phyloP scores from a whole-genome alignment of 1,284 basidiomycete genomes.

The Moesziomyces globuligerus region DNA sequence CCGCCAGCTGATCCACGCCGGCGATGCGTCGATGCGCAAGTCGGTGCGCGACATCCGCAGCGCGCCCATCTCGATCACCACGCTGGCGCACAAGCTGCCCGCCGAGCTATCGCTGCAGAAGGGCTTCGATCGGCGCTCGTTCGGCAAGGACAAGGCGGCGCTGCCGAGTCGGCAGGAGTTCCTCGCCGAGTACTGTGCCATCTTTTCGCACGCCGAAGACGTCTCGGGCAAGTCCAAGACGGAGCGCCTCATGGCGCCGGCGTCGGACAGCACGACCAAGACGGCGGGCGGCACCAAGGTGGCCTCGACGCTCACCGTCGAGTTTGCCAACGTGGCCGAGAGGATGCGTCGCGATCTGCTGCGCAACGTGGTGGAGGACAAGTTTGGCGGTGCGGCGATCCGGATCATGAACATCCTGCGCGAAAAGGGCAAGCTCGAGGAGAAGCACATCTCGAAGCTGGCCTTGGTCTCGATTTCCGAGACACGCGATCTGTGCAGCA shows the following conservation, averaged over 20 bases:
- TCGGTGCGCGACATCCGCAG: constrained; percentile 41
- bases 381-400: constrained; percentile 85
- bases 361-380: constrained; percentile 82
- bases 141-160: constrained; percentile 38
- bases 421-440: constrained; percentile 92
- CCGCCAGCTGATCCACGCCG: constrained; percentile 51
- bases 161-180: constrained; percentile 51
- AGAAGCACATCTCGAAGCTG: constrained; percentile 92
- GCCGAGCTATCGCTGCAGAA: constrained; percentile 68
- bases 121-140: constrained; percentile 68
- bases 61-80: constrained; percentile 59
- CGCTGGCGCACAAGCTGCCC: constrained; percentile 68
- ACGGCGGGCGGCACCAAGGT: constrained; percentile 52
- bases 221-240: constrained; percentile 77
- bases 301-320: constrained; percentile 73
- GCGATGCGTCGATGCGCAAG: constrained; percentile 71
- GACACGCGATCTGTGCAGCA: constrained; percentile 81
- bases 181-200: constrained; percentile 74
- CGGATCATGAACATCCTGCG: constrained; percentile 83
- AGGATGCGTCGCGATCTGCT: constrained; percentile 79
- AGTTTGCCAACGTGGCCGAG: constrained; percentile 80
- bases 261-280: constrained; percentile 48
- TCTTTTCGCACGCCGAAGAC: constrained; percentile 81
- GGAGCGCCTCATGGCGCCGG: constrained; percentile 64
- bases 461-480: constrained; percentile 91